A percentile compares a stretch with the other conserved stretches of the same genome.
Conservation (phyloP, 495 filamentous ascomycete species). For the Penicillium egyptiacum region DNA sequence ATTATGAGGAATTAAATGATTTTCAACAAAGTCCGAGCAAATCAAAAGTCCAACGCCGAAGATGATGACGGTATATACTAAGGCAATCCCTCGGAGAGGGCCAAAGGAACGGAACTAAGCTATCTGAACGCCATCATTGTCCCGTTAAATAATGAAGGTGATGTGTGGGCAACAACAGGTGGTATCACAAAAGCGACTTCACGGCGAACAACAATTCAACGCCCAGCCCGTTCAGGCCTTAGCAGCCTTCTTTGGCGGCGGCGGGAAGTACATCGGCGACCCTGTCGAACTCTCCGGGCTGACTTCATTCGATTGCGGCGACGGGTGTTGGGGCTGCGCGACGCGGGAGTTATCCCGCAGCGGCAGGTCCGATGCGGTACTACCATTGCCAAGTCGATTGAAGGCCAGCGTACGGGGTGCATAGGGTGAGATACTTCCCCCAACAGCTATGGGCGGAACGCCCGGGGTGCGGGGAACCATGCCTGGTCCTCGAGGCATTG, state of each 20-base stretch:
- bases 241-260: conserved; percentile 43
- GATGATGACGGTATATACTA: conserved; percentile 17
- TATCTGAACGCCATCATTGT: conserved; percentile 1
- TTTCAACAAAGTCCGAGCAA: conserved; percentile 1
- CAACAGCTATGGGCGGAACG: conserved; percentile 26
- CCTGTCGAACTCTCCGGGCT: conserved; percentile 11
- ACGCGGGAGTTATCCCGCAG: conserved; percentile 36
- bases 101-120: neutral
- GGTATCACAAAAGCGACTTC: conserved; percentile 25
- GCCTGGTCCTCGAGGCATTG: conserved; percentile 11
- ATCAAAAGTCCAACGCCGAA: conserved; percentile 14
- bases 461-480: conserved; percentile 32
- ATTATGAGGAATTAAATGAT: conserved; percentile 12
- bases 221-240: conserved; percentile 24
- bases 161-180: conserved; percentile 16
- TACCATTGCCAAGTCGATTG: conserved; percentile 34
- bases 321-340: conserved; percentile 23
- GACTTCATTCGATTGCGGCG: conserved; percentile 27
- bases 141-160: conserved; percentile 14
- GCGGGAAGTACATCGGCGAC: conserved; percentile 44
- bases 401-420: conserved; percentile 47
- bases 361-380: conserved; percentile 40
- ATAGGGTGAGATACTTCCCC: conserved; percentile 32
- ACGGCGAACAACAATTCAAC: conserved; percentile 3
- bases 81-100: neutral